Base-by-base conservation (phyloP, 2,329 filamentous ascomycete genomes). In the Westerdykella aurantiaca region DNA sequence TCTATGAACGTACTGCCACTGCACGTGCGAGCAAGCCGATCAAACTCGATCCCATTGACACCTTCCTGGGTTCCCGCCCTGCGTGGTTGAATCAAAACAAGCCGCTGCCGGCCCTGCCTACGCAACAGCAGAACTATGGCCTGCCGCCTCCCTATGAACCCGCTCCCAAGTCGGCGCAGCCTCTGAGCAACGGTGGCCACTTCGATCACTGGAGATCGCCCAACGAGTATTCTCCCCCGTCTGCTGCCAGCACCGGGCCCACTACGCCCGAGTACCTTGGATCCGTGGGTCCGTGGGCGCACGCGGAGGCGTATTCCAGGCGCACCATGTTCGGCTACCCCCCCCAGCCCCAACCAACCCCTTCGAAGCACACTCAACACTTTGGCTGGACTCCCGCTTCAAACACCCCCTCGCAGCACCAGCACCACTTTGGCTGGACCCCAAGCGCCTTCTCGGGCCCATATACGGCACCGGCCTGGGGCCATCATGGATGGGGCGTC, bases 41-140 rank as follows among this genome's bases (percentile, higher is more conserved):
- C 51, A 74, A 74, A 57, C 68, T 84, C 52, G 77, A 77, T 40
- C 79, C 81, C 25, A 77, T 86, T 49, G 79, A 86, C 56, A 86
- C 82, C 41, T 82, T 78, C 50, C 69, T 84, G 44, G 33, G 9
- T 12, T 14, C 33, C 7, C 33, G 33, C 5, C 17, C 33, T 18
- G 3, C 33, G 45, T 67, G 71, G 37, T 57, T 74, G 39, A 65
- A 65, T 46, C 55, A 59, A 45, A 69, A 74, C 51, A 78, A 80
- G 57, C 62, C 67, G 33, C 56, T 69, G 10, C 64, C 66, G 23
- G 61, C 66, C 31, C 51, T 64, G 41, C 63, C 66, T n/a, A 55
- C 64, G 56, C 25, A 3, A 21, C 54, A 63, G 45, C 60, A 63
- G 55, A 70, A 71, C 68, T 56, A 72, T 53, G 61, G 57, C 39